phyloP scores from a whole-genome alignment of 306 rosid genomes.

The Pterocarpus santalinus region DNA sequence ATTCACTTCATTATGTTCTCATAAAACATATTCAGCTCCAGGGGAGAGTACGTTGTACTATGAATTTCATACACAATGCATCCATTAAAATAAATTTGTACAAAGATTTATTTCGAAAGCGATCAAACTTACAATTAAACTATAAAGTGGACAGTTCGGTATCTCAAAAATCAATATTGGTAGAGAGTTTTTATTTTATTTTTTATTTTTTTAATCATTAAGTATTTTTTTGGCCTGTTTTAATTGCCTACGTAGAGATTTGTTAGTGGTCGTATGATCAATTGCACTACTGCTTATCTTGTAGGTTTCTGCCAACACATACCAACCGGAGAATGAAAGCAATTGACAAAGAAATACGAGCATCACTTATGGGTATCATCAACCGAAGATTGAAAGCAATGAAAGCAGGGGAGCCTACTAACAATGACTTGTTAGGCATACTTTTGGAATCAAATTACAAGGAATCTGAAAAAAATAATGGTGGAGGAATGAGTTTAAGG shows the following conservation, averaged over 20 bases:
- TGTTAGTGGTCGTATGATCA: not conserved
- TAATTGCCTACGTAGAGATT: constrained; percentile 2
- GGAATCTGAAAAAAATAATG: constrained; percentile 49
- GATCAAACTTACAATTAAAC: not conserved
- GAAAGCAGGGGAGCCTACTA: constrained; percentile 50
- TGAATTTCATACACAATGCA: not conserved
- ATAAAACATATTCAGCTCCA: not conserved
- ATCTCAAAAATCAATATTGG: not conserved
- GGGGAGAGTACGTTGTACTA: not conserved
- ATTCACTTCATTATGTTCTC: not conserved
- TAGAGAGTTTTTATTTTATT: no score
- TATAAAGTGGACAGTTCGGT: not conserved
- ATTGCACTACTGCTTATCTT: constrained; percentile 11
- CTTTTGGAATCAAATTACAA: constrained; percentile 55
- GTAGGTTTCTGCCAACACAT: constrained; percentile 53
- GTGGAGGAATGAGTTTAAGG: constrained; percentile 56
- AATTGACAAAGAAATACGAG: constrained; percentile 52
- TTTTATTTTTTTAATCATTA: no score
- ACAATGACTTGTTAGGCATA: constrained; percentile 52
- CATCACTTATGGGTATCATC: constrained; percentile 47
- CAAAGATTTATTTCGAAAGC: not conserved
- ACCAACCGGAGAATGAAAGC: constrained; percentile 58
- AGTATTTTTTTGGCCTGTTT: not conserved
- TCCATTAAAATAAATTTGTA: not conserved
- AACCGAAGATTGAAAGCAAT: constrained; percentile 52